Conservation (phyloP, 768 basidiomycete species). For the Lenzites betulinus region DNA sequence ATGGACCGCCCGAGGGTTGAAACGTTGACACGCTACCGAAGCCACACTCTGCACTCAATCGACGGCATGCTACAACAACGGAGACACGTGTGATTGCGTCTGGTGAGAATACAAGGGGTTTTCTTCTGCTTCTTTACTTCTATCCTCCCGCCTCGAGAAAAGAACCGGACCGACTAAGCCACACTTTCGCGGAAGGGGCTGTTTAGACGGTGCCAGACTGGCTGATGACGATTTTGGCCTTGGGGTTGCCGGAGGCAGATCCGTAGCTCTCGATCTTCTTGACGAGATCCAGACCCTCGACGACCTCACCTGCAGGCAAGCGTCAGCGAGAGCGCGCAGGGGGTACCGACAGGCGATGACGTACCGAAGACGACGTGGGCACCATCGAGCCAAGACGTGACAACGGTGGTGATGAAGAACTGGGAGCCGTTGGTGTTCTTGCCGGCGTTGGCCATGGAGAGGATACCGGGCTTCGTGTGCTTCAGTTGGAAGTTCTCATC, state of each 20-base stretch:
- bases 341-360: neutral
- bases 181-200: neutral
- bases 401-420: conserved; percentile 89
- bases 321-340: neutral
- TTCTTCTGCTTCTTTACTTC: conserved; percentile 26
- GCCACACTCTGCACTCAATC: neutral
- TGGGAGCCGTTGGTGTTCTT: conserved; percentile 82
- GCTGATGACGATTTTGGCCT: conserved; percentile 29
- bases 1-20: neutral
- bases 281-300: conserved; percentile 64
- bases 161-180: neutral
- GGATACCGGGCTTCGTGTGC: conserved; percentile 64
- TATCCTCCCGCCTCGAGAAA: conserved; percentile 7
- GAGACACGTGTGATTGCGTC: conserved; percentile 12
- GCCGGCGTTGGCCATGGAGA: conserved; percentile 91
- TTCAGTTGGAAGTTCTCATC: conserved; percentile 73
- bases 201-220: conserved; percentile 28
- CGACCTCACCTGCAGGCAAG: conserved; percentile 47
- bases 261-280: conserved; percentile 52
- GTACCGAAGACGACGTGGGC: conserved; percentile 86
- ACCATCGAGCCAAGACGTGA: conserved; percentile 79
- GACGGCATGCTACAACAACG: conserved; percentile 2
- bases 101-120: conserved; percentile 25
- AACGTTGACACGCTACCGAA: neutral
- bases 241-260: conserved; percentile 31